Evolutionary conservation across 768 basidiomycete species (phyloP).

Genomic region (Filobasidium floriforme): DNA sequence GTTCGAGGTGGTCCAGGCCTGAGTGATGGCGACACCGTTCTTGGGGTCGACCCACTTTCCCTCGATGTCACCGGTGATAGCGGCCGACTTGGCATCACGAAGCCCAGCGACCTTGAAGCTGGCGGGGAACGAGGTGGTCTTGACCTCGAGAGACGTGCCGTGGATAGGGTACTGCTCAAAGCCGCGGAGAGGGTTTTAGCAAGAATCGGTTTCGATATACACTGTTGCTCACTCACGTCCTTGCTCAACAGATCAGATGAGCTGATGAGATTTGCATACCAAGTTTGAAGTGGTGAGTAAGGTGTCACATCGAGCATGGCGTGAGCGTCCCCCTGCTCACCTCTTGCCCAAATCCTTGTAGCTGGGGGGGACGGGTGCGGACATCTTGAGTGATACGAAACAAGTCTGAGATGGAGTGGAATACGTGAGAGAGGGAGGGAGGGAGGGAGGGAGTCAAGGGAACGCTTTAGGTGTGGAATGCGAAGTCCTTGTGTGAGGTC

Average conservation of each 20-base stretch:
- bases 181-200: slow-evolving; percentile 48
- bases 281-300: too few relatives aligned
- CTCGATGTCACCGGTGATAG: slow-evolving; percentile 86
- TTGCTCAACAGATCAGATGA: not conserved
- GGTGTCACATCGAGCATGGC: too few relatives aligned
- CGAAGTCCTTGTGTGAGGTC: too few relatives aligned
- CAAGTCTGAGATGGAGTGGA: too few relatives aligned
- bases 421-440: too few relatives aligned
- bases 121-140: slow-evolving; percentile 51
- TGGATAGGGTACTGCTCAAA: slow-evolving; percentile 83
- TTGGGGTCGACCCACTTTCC: slow-evolving; percentile 84
- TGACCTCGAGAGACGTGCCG: slow-evolving; percentile 49
- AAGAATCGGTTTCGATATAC: slow-evolving; percentile 45
- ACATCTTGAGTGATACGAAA: too few relatives aligned
- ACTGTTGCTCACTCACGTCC: too few relatives aligned
- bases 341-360: slow-evolving; percentile 3
- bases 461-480: too few relatives aligned
- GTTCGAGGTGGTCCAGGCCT: slow-evolving; percentile 89
- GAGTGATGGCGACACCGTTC: slow-evolving; percentile 86
- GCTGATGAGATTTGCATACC: too few relatives aligned
- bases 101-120: slow-evolving; percentile 85
- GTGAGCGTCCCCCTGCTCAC: too few relatives aligned
- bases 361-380: slow-evolving; percentile 17
- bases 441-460: too few relatives aligned
- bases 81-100: slow-evolving; percentile 64